Base-by-base conservation (phyloP, 1,284 basidiomycete genomes). In the Meripilus lineatus region DNA sequence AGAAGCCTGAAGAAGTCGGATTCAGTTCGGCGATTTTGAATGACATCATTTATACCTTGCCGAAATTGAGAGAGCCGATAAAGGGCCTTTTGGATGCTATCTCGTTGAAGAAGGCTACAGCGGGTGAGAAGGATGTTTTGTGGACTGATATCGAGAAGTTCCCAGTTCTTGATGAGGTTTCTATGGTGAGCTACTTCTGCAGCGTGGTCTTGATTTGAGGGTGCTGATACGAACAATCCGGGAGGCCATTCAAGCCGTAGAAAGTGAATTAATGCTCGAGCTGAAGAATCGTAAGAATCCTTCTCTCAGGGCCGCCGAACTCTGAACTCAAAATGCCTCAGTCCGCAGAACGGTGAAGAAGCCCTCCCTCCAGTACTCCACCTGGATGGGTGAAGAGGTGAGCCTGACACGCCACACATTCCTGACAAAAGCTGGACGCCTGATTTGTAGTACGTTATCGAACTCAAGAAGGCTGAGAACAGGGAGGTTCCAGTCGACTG, bases 311-410 rank as follows among this genome's bases (percentile, higher is more conserved):
- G 7, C 40, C 2, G 13, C n/a, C n/a, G 10, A 30, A 30, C 28
- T 10, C 8, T n/a, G 28, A n/a, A 30, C 28, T 30, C n/a, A 10
- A 8, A 30, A 30, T 30, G 28, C 10, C 28, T 4, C 41, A 89
- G 86, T 91, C 41, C 77, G 93, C 22, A 91, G 84, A 59, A 52
- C 75, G 3, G 60, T 97, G 20, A 80, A 78, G 52, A 77, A 84
- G 52, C 92, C 91, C 0, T 79, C 79, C 7, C 68, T 94, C n/a
- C 70, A 84, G 47, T 99, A 84, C 69, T 73, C 76, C 3, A 78
- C 73, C 3, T 75, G 87, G 5, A 68, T 75, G 0, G 81, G 77
- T 1, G 81, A 84, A 46, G 89, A 92, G 63, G 90, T 89, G 50
- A 41, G 71, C 11, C 13, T 32, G 17, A 20, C 17, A 13, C n/a